These are phyloP conservation scores for Mrakia frigida DNA, from an alignment of 768 basidiomycete species.

Conservation along the genomic window DNA sequence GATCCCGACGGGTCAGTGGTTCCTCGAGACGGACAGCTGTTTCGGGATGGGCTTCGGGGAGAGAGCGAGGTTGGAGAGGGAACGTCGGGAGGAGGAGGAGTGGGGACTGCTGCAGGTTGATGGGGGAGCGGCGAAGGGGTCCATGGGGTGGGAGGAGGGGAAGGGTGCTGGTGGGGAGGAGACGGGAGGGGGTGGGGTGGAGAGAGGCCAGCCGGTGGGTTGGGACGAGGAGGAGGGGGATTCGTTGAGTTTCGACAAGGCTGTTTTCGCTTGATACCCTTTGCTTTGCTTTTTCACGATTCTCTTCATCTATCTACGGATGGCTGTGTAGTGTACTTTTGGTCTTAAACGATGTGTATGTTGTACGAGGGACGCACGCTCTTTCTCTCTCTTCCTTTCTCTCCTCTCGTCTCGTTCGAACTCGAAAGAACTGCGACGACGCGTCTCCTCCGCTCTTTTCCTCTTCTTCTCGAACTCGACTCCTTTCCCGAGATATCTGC, in stretches of 20 bases:
- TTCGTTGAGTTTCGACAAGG: slow-evolving; percentile 1
- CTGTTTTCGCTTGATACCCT: slow-evolving; percentile 6
- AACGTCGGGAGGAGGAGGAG: neutral
- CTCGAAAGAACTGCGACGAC: too few species aligned
- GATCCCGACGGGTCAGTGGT: neutral
- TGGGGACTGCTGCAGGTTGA: neutral
- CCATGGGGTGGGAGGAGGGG: neutral
- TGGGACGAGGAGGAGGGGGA: slow-evolving; percentile 11
- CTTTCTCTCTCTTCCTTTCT: too few species aligned
- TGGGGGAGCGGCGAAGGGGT: neutral
- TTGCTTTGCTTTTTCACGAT: neutral
- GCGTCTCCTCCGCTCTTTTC: too few species aligned
- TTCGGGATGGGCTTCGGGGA: slow-evolving; percentile 1
- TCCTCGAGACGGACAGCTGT: neutral
- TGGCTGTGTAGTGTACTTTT: too few species aligned
- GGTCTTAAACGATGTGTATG: too few species aligned
- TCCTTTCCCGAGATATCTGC: too few species aligned
- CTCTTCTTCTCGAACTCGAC: too few species aligned
- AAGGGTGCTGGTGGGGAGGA: neutral
- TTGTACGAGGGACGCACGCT: too few species aligned
- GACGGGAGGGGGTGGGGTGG: neutral
- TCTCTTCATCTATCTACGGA: too few species aligned
- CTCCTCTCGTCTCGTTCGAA: too few species aligned
- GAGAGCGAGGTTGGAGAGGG: neutral
- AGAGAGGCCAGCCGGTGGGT: neutral